These are phyloP conservation scores for Ogataea trehalophila DNA, from an alignment of 805 yeast species.

Conservation along the genomic window DNA sequence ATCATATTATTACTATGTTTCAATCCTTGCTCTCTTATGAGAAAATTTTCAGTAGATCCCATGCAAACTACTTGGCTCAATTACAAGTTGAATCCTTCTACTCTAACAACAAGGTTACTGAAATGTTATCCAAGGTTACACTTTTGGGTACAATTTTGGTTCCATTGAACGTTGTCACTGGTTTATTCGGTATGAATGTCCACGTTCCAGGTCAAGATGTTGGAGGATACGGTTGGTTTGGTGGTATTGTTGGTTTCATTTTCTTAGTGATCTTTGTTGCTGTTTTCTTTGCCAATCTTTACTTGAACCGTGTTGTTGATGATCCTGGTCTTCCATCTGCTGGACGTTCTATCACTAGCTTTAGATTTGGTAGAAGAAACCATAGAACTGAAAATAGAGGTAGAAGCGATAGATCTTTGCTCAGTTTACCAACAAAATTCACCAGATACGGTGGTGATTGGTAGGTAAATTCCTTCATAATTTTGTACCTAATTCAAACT, in stretches of 20 bases:
- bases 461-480: constrained; percentile 6
- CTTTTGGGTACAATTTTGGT: constrained; percentile 84
- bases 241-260: constrained; percentile 31
- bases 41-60: constrained; percentile 88
- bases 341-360: constrained; percentile 25
- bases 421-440: constrained; percentile 29
- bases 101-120: constrained; percentile 80
- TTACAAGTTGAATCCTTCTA: constrained; percentile 88
- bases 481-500: neutral
- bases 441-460: constrained; percentile 31
- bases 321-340: constrained; percentile 8
- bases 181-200: constrained; percentile 96
- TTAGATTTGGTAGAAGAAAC: constrained; percentile 25
- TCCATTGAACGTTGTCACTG: constrained; percentile 86
- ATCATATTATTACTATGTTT: constrained; percentile 93
- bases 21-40: constrained; percentile 87
- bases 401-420: constrained; percentile 23
- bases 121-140: constrained; percentile 84
- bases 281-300: constrained; percentile 20
- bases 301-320: constrained; percentile 19
- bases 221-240: constrained; percentile 48
- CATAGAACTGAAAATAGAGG: constrained; percentile 7
- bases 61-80: constrained; percentile 88
- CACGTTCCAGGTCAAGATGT: constrained; percentile 66
- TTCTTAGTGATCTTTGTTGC: constrained; percentile 20